These are phyloP conservation scores for Phaffomyces opuntiae DNA, from an alignment of 805 yeast genomes.

Conservation along the genomic window DNA sequence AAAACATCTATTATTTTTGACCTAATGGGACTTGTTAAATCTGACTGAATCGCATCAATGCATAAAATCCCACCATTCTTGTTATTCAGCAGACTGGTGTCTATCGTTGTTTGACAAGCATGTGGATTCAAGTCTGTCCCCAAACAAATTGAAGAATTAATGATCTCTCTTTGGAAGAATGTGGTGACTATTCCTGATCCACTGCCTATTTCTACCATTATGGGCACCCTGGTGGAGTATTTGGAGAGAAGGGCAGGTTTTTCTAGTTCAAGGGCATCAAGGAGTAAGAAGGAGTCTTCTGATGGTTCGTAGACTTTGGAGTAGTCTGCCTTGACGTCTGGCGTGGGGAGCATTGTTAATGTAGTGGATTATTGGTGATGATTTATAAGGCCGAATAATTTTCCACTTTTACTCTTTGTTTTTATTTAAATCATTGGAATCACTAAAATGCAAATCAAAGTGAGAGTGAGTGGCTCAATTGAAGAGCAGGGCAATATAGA, in stretches of 20 bases:
- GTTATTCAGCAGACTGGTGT: conserved; percentile 35
- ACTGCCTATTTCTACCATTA: conserved; percentile 79
- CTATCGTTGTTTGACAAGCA: conserved; percentile 51
- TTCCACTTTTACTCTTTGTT: background rate
- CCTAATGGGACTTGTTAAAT: conserved; percentile 46
- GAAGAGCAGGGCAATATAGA: no score
- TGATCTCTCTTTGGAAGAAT: conserved; percentile 54
- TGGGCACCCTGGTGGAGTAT: conserved; percentile 30
- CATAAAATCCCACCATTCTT: conserved; percentile 13
- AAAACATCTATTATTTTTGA: conserved; percentile 54
- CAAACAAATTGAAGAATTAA: conserved; percentile 46
- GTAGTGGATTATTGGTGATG: background rate
- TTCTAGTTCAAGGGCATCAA: conserved; percentile 74
- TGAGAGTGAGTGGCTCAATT: conserved; percentile 36
- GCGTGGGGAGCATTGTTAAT: conserved; percentile 69
- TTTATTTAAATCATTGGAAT: background rate
- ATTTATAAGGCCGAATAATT: background rate
- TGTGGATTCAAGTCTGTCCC: conserved; percentile 79
- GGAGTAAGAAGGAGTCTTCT: conserved; percentile 80
- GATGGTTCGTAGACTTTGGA: conserved; percentile 90
- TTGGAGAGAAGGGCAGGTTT: conserved; percentile 25
- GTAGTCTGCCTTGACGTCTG: conserved; percentile 52
- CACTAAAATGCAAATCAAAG: conserved; percentile 56
- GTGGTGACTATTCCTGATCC: conserved; percentile 90
- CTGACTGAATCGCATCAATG: conserved; percentile 49